Conservation (phyloP, 768 basidiomycete species). For the Leucogyrophana mollusca region DNA sequence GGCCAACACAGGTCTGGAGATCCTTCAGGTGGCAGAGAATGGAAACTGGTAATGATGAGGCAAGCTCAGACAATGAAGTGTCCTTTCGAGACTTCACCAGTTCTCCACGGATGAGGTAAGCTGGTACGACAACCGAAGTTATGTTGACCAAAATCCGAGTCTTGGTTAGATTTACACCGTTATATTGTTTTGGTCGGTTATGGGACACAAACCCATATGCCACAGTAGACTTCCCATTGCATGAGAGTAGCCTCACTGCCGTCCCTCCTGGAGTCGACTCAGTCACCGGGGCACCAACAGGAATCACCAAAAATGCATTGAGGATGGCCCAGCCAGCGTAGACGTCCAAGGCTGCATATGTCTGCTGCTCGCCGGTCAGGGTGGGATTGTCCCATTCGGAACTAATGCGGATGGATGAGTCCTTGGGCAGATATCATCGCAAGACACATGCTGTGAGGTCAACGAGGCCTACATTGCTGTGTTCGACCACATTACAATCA, state of each 20-base stretch:
- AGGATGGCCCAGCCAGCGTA: conserved; percentile 15
- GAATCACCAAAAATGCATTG: conserved; percentile 8
- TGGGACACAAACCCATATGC: conserved; percentile 2
- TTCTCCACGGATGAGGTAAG: not conserved
- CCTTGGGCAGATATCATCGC: conserved; percentile 15
- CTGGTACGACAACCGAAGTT: conserved; percentile 2
- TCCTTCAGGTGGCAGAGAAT: no score
- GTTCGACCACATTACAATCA: conserved; percentile 13
- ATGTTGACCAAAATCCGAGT: not conserved
- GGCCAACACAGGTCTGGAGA: no score
- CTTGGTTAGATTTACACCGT: conserved; percentile 5
- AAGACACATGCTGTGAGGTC: conserved; percentile 30
- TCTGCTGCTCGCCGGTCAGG: conserved; percentile 13
- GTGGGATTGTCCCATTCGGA: conserved; percentile 15
- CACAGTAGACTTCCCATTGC: not conserved
- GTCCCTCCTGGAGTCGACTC: not conserved
- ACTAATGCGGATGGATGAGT: conserved; percentile 17
- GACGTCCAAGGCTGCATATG: conserved; percentile 19
- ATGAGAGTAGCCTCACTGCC: conserved; percentile 2
- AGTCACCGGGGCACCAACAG: conserved; percentile 2
- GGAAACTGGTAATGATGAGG: no score
- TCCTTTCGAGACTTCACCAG: not conserved
- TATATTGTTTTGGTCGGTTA: not conserved
- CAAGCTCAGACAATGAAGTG: not conserved
- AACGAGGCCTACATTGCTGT: conserved; percentile 22